Base-by-base conservation (phyloP, 2,329 filamentous ascomycete species). In the Saccharata proteae region DNA sequence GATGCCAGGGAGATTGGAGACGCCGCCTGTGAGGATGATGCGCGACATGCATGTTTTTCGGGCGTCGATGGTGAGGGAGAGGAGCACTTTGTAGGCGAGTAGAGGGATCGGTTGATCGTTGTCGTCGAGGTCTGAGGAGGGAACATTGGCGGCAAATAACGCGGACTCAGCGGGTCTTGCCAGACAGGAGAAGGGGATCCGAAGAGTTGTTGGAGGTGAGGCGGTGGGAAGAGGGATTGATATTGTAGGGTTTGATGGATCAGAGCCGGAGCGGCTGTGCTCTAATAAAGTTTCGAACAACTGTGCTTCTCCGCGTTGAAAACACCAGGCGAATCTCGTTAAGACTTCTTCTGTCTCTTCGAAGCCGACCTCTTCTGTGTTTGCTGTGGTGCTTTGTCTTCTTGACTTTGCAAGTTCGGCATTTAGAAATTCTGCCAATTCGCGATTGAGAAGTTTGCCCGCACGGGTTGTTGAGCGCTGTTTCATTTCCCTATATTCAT, bases 31-130 rank as follows among this genome's bases (percentile, higher is more conserved):
- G 47, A 98, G 80, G 11, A 93, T 64, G 26, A 96, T 80, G 22
- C 88, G 80, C 1, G 85, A 77, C 75, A 94, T 90, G 54, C 88
- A 94, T 4, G 78, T 59, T 1, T 80, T 77, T 15, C 90, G 75
- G 4, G 86, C 75, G 53, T 98, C 90, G 4, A 88, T 60, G 0
- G 85, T 81, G 1, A 94, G 64, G 6, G 73, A 67, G 1, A 92
- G 64, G 2, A 98, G 67, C 21, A 76, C 70, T 32, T 72, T 70
- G 55, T 93, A 92, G 3, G 92, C 64, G 6, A 96, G 67, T 9
- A 76, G 51, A 30, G 81, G 82, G 1, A 96, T 47, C 0, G 88
- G 77, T 12, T 81, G 67, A 41, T 96, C 88, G 43, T 98, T 69
- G 45, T 96, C 86, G 47, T 98, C 90, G 39, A 85, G 75, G 22